Evolutionary conservation across 2,329 filamentous ascomycete species (phyloP).

Genomic region (Hawksworthiomyces lignivorus): DNA sequence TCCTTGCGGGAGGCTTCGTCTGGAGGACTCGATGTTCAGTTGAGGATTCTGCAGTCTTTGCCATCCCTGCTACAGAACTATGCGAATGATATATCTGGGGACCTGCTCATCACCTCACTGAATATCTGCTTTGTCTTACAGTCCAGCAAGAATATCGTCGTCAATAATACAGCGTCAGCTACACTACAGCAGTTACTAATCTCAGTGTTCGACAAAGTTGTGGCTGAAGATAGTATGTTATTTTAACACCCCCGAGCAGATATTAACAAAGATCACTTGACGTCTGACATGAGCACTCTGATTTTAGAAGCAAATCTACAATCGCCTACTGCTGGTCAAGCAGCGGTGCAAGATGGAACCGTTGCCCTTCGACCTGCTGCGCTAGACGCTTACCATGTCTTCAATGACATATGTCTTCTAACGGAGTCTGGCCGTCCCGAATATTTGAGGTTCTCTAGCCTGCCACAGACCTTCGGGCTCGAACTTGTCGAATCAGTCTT

Average conservation of each 20-base stretch:
- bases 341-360: conserved; percentile 56
- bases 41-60: conserved; percentile 89
- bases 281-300: background rate
- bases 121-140: conserved; percentile 91
- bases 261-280: background rate
- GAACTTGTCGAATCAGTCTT: conserved; percentile 90
- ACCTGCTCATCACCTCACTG: conserved; percentile 71
- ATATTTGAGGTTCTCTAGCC: conserved; percentile 69
- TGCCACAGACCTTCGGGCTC: conserved; percentile 76
- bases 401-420: conserved; percentile 83
- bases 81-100: conserved; percentile 68
- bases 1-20: conserved; percentile 79
- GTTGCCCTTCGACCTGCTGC: conserved; percentile 67
- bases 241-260: no score
- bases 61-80: conserved; percentile 90
- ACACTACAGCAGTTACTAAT: conserved; percentile 91
- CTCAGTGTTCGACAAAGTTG: conserved; percentile 87
- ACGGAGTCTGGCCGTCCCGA: conserved; percentile 77
- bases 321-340: conserved; percentile 55
- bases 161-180: conserved; percentile 94
- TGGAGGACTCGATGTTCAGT: conserved; percentile 78
- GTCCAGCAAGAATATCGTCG: conserved; percentile 83
- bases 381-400: conserved; percentile 77
- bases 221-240: conserved; percentile 65
- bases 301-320: conserved; percentile 27